A percentile compares a stretch with the other conserved stretches of the same genome.
Evolutionary conservation across 2,329 filamentous ascomycete genomes (phyloP).

Genomic region (Juglanconis juglandina): DNA sequence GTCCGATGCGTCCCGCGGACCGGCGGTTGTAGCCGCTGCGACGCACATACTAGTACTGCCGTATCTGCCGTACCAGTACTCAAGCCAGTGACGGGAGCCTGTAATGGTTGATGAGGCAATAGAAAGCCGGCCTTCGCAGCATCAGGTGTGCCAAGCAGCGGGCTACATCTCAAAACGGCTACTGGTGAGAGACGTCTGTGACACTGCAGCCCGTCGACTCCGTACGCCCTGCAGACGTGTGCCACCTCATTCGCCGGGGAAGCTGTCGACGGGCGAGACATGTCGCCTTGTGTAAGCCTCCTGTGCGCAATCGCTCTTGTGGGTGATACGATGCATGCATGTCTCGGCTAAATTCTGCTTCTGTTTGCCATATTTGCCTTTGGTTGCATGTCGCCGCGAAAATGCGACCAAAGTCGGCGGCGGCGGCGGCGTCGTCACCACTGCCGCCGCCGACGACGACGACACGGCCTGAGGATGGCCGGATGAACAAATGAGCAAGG

Average conservation of each 20-base stretch:
- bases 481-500: background rate
- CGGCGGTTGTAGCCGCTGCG: conserved; percentile 1
- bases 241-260: conserved; percentile 9
- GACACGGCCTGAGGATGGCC: background rate
- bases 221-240: background rate
- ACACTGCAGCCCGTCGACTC: background rate
- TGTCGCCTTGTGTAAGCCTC: conserved; percentile 15
- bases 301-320: conserved; percentile 15
- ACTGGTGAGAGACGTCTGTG: conserved; percentile 5
- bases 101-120: background rate
- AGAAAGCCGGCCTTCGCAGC: background rate
- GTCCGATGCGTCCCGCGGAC: conserved; percentile 6
- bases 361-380: conserved; percentile 4
- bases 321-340: conserved; percentile 12
- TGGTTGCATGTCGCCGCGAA: background rate
- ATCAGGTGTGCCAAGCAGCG: conserved; percentile 2
- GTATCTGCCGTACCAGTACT: background rate
- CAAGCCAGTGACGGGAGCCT: conserved; percentile 3
- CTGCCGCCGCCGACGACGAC: no score
- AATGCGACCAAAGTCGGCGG: no score
- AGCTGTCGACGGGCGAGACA: conserved; percentile 9
- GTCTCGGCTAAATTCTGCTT: conserved; percentile 18
- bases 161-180: background rate
- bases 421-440: no score
- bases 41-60: background rate